Evolutionary conservation across 1,139 yeast species (phyloP).

Genomic region (Yamadazyma membranifaciens): DNA sequence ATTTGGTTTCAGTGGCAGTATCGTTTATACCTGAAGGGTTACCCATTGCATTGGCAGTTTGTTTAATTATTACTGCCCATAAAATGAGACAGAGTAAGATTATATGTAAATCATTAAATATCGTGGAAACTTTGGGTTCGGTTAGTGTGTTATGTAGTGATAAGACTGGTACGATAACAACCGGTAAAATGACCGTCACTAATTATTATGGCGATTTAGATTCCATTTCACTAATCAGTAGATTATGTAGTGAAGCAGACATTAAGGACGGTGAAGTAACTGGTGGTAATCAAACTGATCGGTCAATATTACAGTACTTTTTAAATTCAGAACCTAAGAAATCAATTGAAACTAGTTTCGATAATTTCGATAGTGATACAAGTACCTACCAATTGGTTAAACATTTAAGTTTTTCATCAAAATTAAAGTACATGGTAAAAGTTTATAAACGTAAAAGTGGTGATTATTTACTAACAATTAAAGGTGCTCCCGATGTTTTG

Average conservation of each 20-base stretch:
- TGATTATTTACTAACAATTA: constrained; percentile 30
- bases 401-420: constrained; percentile 47
- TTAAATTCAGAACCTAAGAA: constrained; percentile 12
- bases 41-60: constrained; percentile 35
- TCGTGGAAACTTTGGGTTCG: constrained; percentile 35
- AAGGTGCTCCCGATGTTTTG: constrained; percentile 54
- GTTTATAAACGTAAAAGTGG: constrained; percentile 19
- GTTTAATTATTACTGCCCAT: constrained; percentile 30
- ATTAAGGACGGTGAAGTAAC: constrained; percentile 11
- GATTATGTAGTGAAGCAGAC: constrained; percentile 42
- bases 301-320: constrained; percentile 40
- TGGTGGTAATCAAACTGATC: constrained; percentile 51
- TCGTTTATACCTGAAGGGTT: constrained; percentile 38
- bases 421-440: constrained; percentile 47
- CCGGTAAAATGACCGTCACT: constrained; percentile 32
- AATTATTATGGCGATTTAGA: constrained; percentile 19
- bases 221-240: constrained; percentile 24
- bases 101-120: constrained; percentile 30
- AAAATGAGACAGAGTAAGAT: constrained; percentile 29
- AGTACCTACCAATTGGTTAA: constrained; percentile 14
- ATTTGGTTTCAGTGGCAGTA: constrained; percentile 32
- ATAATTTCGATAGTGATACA: constrained; percentile 5
- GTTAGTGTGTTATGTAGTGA: constrained; percentile 35
- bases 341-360: constrained; percentile 6
- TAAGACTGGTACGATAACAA: constrained; percentile 37